A percentile compares a stretch with the other conserved stretches of the same genome.
phyloP scores from a whole-genome alignment of 345 rosid genomes.

The Syzygium aromaticum region DNA sequence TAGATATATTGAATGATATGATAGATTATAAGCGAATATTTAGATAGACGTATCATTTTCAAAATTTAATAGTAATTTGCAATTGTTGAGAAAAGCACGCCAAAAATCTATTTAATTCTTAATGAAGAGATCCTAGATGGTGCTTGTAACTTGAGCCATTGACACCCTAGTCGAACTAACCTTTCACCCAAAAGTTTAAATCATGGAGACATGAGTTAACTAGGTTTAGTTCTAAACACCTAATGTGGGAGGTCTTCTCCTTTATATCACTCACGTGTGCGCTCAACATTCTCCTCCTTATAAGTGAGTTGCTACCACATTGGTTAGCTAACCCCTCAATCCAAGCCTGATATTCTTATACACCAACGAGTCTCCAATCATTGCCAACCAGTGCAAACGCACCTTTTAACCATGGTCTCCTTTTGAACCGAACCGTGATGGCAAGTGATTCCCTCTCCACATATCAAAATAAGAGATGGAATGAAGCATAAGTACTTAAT shows the following conservation, averaged over 20 bases:
- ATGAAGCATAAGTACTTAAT: background rate
- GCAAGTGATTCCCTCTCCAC: background rate
- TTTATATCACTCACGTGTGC: background rate
- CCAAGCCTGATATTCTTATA: background rate
- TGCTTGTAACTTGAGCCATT: background rate
- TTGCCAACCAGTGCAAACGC: background rate
- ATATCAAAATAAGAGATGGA: background rate
- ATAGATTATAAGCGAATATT: background rate
- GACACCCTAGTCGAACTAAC: background rate
- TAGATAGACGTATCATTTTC: background rate
- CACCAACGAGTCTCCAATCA: background rate
- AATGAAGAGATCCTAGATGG: background rate
- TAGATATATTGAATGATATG: background rate
- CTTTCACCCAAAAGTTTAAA: background rate
- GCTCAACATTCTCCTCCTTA: background rate
- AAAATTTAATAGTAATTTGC: background rate
- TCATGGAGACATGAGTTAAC: background rate
- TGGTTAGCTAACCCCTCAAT: background rate
- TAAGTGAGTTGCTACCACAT: background rate
- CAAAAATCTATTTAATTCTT: background rate
- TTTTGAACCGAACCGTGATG: background rate
- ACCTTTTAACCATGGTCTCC: background rate
- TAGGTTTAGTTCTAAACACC: background rate
- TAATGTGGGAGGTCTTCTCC: background rate
- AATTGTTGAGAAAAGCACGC: background rate